Evolutionary conservation across 148 eudicot species (phyloP).

Genomic region (Vaccinium macrocarpon): DNA sequence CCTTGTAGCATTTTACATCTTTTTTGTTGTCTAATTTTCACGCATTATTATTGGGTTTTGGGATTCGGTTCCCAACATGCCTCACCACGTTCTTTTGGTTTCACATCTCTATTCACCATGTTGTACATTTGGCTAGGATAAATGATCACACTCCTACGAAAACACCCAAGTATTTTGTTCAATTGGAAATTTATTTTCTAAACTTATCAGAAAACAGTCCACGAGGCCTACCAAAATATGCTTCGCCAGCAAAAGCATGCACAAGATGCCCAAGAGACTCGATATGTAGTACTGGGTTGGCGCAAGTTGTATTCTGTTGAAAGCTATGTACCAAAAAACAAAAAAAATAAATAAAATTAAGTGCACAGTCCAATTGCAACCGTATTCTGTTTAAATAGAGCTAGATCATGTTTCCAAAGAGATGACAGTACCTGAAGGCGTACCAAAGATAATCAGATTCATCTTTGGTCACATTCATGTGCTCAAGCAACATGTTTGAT

Average conservation of each 20-base stretch:
- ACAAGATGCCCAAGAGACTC: conserved; percentile 33
- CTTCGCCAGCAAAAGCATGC: conserved; percentile 35
- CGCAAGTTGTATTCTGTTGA: conserved; percentile 30
- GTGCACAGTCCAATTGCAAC: background rate
- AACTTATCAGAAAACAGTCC: background rate
- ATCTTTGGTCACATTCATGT: conserved; percentile 47
- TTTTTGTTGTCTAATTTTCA: too few species aligned
- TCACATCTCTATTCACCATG: background rate
- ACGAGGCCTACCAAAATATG: conserved; percentile 27
- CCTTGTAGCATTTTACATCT: too few species aligned
- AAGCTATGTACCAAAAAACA: conserved; percentile 19
- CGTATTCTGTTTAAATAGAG: background rate
- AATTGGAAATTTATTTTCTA: background rate
- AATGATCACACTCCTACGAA: background rate
- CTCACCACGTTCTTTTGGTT: background rate
- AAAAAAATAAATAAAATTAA: background rate
- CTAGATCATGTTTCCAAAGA: background rate
- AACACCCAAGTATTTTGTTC: background rate
- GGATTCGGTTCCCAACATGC: background rate
- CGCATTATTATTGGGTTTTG: too few species aligned
- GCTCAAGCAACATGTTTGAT: conserved; percentile 42
- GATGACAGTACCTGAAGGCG: conserved; percentile 32
- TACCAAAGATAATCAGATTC: conserved; percentile 59
- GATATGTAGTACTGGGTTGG: conserved; percentile 31
- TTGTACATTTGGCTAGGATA: background rate